Percentiles rank a stretch among this genome's conserved stretches.
Conservation (phyloP, 768 basidiomycete genomes). For the Hypsizygus marmoreus region DNA sequence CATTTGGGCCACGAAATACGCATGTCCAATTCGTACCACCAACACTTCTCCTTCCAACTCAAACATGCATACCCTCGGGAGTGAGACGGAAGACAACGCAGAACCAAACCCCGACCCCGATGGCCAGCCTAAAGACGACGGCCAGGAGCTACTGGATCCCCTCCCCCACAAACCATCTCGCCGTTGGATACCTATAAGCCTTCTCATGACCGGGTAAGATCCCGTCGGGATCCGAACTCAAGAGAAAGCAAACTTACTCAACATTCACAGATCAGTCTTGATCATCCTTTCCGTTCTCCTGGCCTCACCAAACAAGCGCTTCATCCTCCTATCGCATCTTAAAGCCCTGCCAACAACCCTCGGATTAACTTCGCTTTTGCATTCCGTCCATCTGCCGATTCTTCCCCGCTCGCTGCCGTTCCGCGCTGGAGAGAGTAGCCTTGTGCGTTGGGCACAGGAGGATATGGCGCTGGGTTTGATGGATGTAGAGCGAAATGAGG, state of each 20-base stretch:
- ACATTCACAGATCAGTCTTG: slow-evolving; percentile 15
- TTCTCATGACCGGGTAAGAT: slow-evolving; percentile 27
- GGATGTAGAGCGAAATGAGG: slow-evolving; percentile 20
- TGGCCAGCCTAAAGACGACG: slow-evolving; percentile 14
- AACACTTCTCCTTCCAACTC: background rate
- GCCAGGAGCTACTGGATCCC: slow-evolving; percentile 25
- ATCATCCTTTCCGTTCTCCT: slow-evolving; percentile 19
- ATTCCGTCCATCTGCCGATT: slow-evolving; percentile 13
- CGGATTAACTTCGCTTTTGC: slow-evolving; percentile 15
- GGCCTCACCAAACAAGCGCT: slow-evolving; percentile 26
- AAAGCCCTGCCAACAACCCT: slow-evolving; percentile 17
- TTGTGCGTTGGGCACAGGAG: slow-evolving; percentile 51
- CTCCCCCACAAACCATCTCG: slow-evolving; percentile 17
- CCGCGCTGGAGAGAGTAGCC: slow-evolving; percentile 39
- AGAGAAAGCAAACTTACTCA: too few species aligned
- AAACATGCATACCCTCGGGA: background rate
- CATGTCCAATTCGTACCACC: slow-evolving; percentile 21
- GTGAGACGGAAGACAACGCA: slow-evolving; percentile 12
- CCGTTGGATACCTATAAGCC: slow-evolving; percentile 24
- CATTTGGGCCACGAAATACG: slow-evolving; percentile 28
- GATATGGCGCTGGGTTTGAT: slow-evolving; percentile 36
- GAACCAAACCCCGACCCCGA: slow-evolving; percentile 18
- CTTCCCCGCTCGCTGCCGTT: slow-evolving; percentile 20
- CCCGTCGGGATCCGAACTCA: background rate
- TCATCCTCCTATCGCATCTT: slow-evolving; percentile 22